Evolutionary conservation across 768 basidiomycete genomes (phyloP).

Genomic region (Tricholoma saponaceum): DNA sequence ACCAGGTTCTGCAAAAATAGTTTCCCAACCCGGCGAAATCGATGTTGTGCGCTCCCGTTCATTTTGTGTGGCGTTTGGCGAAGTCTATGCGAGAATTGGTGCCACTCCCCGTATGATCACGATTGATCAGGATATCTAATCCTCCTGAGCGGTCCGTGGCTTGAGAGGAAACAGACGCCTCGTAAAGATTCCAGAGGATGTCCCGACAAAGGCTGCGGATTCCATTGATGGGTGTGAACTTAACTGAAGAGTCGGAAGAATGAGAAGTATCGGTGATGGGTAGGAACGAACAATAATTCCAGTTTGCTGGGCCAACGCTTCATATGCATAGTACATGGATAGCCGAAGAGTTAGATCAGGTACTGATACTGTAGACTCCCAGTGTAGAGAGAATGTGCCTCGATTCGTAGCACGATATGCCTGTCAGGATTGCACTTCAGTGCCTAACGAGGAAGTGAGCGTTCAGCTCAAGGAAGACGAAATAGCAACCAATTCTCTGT

Average conservation of each 20-base stretch:
- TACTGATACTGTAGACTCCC: not conserved
- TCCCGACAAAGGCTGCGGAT: constrained; percentile 23
- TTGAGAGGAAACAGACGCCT: constrained; percentile 5
- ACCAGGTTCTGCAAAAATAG: too few species aligned
- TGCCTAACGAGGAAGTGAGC: constrained; percentile 33
- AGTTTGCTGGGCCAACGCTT: constrained; percentile 42
- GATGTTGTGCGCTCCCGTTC: too few species aligned
- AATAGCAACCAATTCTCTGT: constrained; percentile 53
- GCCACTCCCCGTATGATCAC: not conserved
- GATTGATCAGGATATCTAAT: not conserved
- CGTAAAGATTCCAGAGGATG: constrained; percentile 25
- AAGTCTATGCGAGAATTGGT: too few species aligned
- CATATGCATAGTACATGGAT: constrained; percentile 54
- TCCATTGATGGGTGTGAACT: constrained; percentile 16
- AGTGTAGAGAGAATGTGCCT: constrained; percentile 39
- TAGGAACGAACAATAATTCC: constrained; percentile 14
- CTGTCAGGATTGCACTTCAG: constrained; percentile 69
- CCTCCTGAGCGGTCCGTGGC: not conserved
- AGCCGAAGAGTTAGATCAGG: constrained; percentile 6
- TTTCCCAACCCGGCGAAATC: too few species aligned
- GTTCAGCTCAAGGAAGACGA: constrained; percentile 16
- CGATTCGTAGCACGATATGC: constrained; percentile 49
- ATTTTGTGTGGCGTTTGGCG: too few species aligned
- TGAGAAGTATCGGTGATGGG: not conserved
- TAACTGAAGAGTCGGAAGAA: constrained; percentile 11